phyloP scores from a whole-genome alignment of 306 rosid species.

The Medicago lupulina region DNA sequence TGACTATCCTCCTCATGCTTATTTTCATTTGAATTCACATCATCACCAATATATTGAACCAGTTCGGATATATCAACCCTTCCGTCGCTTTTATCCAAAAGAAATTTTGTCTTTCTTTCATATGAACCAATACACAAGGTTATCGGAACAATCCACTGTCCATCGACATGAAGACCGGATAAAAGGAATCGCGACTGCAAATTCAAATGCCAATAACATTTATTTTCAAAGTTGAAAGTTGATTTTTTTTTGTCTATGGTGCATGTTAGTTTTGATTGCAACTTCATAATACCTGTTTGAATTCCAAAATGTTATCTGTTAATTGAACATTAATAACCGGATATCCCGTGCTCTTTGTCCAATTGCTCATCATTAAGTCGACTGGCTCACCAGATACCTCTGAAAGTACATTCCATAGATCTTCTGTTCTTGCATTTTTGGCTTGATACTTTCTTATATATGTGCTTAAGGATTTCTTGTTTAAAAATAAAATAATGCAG shows the following conservation, averaged over 20 bases:
- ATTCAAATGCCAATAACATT: conserved; percentile 17
- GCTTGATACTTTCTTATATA: conserved; percentile 58
- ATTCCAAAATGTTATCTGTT: conserved; percentile 48
- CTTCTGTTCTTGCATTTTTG: conserved; percentile 67
- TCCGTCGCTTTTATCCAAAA: conserved; percentile 48
- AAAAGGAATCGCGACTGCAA: conserved; percentile 64
- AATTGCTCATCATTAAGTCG: conserved; percentile 58
- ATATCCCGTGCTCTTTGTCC: conserved; percentile 75
- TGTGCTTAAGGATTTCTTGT: conserved; percentile 61
- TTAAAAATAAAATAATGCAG: conserved; percentile 34
- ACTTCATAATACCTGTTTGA: conserved; percentile 63
- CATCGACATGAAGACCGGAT: conserved; percentile 53
- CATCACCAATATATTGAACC: conserved; percentile 34
- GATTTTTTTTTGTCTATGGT: not conserved
- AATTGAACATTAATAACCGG: conserved; percentile 61
- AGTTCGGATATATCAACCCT: conserved; percentile 57
- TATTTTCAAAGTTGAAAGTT: not conserved
- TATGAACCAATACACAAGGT: conserved; percentile 62
- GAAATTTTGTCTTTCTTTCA: conserved; percentile 47
- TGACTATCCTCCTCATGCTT: conserved; percentile 35
- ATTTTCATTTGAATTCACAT: conserved; percentile 24
- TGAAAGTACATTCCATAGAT: conserved; percentile 63
- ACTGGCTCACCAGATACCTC: conserved; percentile 63
- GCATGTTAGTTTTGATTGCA: not conserved
- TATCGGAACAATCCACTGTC: conserved; percentile 66